A percentile compares a stretch with the other conserved stretches of the same genome.
phyloP scores from a whole-genome alignment of 257 asterid species.

The Cinchona pubescens region DNA sequence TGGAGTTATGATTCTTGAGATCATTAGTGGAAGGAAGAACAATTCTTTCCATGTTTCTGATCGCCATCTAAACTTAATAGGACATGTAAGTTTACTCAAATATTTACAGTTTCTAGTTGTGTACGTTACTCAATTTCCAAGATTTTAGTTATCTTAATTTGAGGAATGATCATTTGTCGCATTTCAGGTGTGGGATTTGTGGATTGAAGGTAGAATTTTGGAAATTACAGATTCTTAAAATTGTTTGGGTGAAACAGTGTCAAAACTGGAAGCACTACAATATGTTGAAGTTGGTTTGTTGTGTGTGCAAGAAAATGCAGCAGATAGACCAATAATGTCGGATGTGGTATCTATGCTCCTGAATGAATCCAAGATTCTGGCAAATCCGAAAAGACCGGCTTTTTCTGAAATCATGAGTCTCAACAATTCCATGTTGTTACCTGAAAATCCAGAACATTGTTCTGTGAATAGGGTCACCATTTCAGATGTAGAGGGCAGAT shows the following conservation, averaged over 20 bases:
- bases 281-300: not conserved
- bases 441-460: not conserved
- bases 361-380: not conserved
- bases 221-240: not conserved
- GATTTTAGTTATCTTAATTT: not conserved
- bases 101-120: not conserved
- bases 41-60: not conserved
- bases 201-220: not conserved
- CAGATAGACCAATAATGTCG: conserved; percentile 6
- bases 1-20: conserved; percentile 6
- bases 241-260: not conserved
- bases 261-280: not conserved
- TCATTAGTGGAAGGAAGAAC: conserved; percentile 14
- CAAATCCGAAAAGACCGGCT: not conserved
- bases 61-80: conserved; percentile 9
- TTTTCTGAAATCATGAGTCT: not conserved
- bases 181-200: conserved; percentile 7
- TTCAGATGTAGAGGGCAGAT: not conserved
- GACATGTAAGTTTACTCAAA: conserved; percentile 3
- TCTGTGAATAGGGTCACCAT: not conserved
- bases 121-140: not conserved
- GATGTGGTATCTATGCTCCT: not conserved
- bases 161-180: not conserved
- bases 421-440: not conserved
- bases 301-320: conserved; percentile 15